A percentile compares a stretch with the other conserved stretches of the same genome.
Evolutionary conservation across 2,329 filamentous ascomycete species (phyloP).

Genomic region (Lasiodiplodia sp.): DNA sequence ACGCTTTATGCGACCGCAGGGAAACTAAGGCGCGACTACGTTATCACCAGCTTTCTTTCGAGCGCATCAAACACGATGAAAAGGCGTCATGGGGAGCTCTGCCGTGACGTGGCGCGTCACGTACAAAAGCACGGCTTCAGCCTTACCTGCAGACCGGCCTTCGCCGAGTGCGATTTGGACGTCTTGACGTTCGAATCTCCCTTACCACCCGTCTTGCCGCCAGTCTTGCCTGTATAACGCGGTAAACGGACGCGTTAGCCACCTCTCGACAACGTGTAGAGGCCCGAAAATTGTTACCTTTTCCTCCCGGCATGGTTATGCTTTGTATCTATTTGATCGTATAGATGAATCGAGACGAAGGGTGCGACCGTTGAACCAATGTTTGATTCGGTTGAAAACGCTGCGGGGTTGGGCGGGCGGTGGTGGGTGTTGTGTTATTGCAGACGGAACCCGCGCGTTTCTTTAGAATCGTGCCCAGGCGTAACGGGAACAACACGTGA

Average conservation of each 20-base stretch:
- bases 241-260: conserved; percentile 38
- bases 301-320: conserved; percentile 76
- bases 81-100: conserved; percentile 22
- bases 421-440: conserved; percentile 26
- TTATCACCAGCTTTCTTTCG: neutral
- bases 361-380: conserved; percentile 19
- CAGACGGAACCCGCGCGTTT: conserved; percentile 23
- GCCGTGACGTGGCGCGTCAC: conserved; percentile 30
- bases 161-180: conserved; percentile 91
- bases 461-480: conserved; percentile 25
- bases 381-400: neutral
- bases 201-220: conserved; percentile 91
- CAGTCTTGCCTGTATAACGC: conserved; percentile 59
- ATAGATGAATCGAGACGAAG: neutral
- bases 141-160: conserved; percentile 93
- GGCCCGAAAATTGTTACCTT: conserved; percentile 70
- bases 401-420: conserved; percentile 24
- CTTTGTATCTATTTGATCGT: conserved; percentile 3
- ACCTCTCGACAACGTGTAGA: conserved; percentile 32
- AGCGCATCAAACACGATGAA: conserved; percentile 16
- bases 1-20: conserved; percentile 99
- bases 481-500: conserved; percentile 13
- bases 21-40: conserved; percentile 70
- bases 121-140: conserved; percentile 28
- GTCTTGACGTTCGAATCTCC: conserved; percentile 79